Evolutionary conservation across 2,329 filamentous ascomycete species (phyloP).

Genomic region (Onygena corvina): DNA sequence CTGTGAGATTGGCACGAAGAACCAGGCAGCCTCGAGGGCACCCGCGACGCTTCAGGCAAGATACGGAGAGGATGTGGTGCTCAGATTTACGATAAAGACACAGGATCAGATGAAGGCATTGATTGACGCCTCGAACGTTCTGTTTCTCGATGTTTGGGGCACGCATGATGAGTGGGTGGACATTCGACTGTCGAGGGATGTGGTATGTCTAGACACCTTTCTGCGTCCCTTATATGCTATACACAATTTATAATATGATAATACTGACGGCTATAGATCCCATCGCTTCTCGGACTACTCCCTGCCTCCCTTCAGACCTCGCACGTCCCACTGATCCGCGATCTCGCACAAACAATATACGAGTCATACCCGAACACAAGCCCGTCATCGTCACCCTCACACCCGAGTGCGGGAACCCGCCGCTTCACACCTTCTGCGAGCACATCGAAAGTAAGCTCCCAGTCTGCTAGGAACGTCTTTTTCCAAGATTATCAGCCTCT

Average conservation of each 20-base stretch:
- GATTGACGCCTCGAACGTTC: slow-evolving; percentile 57
- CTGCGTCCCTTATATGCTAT: slow-evolving; percentile 1
- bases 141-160: slow-evolving; percentile 86
- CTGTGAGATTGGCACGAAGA: slow-evolving; percentile 8
- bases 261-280: slow-evolving; percentile 35
- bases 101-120: slow-evolving; percentile 57
- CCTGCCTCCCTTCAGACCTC: slow-evolving; percentile 59
- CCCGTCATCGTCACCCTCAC: slow-evolving; percentile 18
- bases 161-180: slow-evolving; percentile 73
- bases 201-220: slow-evolving; percentile 42
- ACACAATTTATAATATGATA: slow-evolving; percentile 6
- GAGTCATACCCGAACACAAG: slow-evolving; percentile 51
- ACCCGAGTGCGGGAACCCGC: slow-evolving; percentile 17
- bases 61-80: slow-evolving; percentile 73
- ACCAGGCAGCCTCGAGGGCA: slow-evolving; percentile 18
- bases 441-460: slow-evolving; percentile 18
- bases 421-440: slow-evolving; percentile 24
- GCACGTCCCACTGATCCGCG: slow-evolving; percentile 64
- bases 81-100: slow-evolving; percentile 67
- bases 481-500: slow-evolving; percentile 87
- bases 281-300: slow-evolving; percentile 65
- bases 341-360: slow-evolving; percentile 65
- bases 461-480: slow-evolving; percentile 53
- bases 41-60: slow-evolving; percentile 34
- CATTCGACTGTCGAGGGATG: slow-evolving; percentile 62